Evolutionary conservation across 257 asterid genomes (phyloP), one percentile per base, ranked within the genome.

Genomic region (Solanum chilense): DNA sequence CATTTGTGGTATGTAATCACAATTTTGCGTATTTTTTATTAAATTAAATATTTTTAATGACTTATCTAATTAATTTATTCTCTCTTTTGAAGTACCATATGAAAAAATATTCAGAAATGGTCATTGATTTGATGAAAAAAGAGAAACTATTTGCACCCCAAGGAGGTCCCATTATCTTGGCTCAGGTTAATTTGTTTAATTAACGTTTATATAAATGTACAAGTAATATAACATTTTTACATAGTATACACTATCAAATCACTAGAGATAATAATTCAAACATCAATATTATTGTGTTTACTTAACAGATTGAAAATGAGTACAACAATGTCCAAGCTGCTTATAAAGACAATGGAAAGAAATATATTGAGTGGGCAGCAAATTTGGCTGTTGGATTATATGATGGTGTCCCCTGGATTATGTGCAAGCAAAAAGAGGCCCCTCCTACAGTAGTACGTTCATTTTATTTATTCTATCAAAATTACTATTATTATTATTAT

Each of bases 131-230:
- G 95, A 91, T 95, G 88, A 92, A 96, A 87, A 88, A 86, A 33
- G 98, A 92, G 86, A 97, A 94, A 7, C 90, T 97, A 10, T 97
- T 97, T 85, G 98, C 98, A 21, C 97, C 95, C 39, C 99, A 97
- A 90, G 99, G 99, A 88, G 99, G 99, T 44, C 99, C 99, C 23
- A 94, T 97, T 68, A 95, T 97, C 87, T 16, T 97, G 94, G 99
- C 99, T 12, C 99, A 96, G 91, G 98, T 92, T 86, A 29, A 44
- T 15, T 45, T 18, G 18, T 60, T 84, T 12, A 0, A 15, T 41
- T 33, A 33, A 35, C 12, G 9, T 35, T 71, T 69, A 33, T 33
- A 33, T 33, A 12, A 12, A 68, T 68, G 11, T 29, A 70, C 31
- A 69, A 29, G 35, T 29, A 66, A 1, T 64, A 64, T 2, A 11